These are phyloP conservation scores for Pneumocystis canis DNA, from an alignment of 1,139 yeast genomes.

Conservation along the genomic window DNA sequence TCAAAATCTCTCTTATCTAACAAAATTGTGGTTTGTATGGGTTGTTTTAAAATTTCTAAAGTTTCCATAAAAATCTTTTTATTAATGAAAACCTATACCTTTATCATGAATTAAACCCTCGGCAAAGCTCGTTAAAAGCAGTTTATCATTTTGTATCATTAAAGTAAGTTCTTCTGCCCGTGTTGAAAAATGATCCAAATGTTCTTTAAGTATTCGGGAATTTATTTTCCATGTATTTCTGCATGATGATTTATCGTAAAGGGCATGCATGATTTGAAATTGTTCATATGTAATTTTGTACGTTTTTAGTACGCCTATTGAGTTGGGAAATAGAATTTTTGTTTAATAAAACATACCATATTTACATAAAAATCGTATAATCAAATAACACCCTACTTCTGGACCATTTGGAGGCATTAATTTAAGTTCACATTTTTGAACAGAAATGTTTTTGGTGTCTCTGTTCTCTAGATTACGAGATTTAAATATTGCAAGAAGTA, in stretches of 20 bases:
- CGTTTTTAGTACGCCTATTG: conserved; percentile 19
- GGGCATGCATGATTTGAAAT: conserved; percentile 17
- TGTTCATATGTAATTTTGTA: conserved; percentile 20
- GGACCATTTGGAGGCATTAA: conserved; percentile 10
- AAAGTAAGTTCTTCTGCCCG: conserved; percentile 22
- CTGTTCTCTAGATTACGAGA: conserved; percentile 8
- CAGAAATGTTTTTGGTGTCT: conserved; percentile 15
- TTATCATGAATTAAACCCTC: conserved; percentile 15
- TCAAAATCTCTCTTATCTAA: conserved; percentile 19
- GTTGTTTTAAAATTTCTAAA: conserved; percentile 21
- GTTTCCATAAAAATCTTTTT: neutral
- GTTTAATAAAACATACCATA: conserved; percentile 10
- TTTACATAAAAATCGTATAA: conserved; percentile 11
- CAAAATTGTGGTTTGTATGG: conserved; percentile 20
- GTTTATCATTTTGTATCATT: conserved; percentile 14
- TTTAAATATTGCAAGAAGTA: conserved; percentile 15
- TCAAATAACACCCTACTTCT: conserved; percentile 11
- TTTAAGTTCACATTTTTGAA: conserved; percentile 15
- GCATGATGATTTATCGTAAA: conserved; percentile 14
- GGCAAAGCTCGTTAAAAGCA: conserved; percentile 20
- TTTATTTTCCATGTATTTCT: conserved; percentile 18
- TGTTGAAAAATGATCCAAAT: conserved; percentile 21
- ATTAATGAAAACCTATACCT: neutral
- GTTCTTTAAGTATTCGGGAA: conserved; percentile 18
- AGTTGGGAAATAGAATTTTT: neutral